phyloP scores from a whole-genome alignment of 2,329 filamentous ascomycete species.

The Alternaria solani region DNA sequence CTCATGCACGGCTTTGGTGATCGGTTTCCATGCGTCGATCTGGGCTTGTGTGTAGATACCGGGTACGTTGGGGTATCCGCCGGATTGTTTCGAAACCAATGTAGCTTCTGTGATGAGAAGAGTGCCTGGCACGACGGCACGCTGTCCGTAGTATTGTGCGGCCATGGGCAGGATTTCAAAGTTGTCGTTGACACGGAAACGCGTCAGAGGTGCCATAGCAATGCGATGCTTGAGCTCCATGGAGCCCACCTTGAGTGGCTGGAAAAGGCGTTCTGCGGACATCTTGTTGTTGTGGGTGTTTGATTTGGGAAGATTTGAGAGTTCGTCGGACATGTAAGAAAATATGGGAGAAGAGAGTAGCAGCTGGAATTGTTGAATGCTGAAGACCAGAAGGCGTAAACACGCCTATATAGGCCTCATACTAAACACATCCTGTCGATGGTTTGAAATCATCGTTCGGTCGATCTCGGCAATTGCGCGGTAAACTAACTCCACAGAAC shows the following conservation, averaged over 20 bases:
- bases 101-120: conserved; percentile 68
- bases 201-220: conserved; percentile 49
- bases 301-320: not conserved
- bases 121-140: conserved; percentile 61
- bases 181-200: conserved; percentile 57
- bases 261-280: conserved; percentile 44
- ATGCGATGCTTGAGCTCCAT: conserved; percentile 47
- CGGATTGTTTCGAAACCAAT: conserved; percentile 57
- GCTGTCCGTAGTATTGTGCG: conserved; percentile 63
- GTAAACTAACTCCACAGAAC: conserved; percentile 11
- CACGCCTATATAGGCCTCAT: conserved; percentile 11
- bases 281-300: conserved; percentile 21
- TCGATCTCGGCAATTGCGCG: conserved; percentile 21
- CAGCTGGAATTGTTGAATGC: not conserved
- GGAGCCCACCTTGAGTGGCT: conserved; percentile 46
- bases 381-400: not conserved
- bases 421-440: conserved; percentile 5
- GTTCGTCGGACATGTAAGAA: not conserved
- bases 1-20: conserved; percentile 69
- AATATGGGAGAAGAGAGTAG: not conserved
- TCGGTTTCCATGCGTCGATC: conserved; percentile 65
- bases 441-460: conserved; percentile 20
- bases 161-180: conserved; percentile 56
- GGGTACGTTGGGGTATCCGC: conserved; percentile 62
- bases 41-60: conserved; percentile 62